Evolutionary conservation across 2,329 filamentous ascomycete genomes (phyloP).

Genomic region (Fusarium nematophilum): DNA sequence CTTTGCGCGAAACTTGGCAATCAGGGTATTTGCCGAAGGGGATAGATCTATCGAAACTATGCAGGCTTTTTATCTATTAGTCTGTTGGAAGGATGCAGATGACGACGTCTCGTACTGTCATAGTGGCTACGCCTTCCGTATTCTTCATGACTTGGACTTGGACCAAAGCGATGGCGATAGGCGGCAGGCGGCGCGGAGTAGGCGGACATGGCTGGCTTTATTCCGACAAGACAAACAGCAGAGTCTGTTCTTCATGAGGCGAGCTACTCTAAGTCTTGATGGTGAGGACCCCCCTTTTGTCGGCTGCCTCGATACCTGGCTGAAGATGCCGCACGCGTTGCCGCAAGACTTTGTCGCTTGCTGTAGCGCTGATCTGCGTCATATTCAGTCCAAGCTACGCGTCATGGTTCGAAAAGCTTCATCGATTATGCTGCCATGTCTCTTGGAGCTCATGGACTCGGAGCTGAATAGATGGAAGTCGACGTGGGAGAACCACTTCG

Average conservation of each 20-base stretch:
- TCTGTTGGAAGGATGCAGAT: slow-evolving; percentile 33
- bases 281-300: slow-evolving; percentile 12
- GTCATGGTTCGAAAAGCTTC: slow-evolving; percentile 11
- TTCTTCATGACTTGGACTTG: slow-evolving; percentile 28
- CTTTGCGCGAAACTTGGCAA: slow-evolving; percentile 21
- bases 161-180: slow-evolving; percentile 13
- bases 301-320: slow-evolving; percentile 14
- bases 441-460: slow-evolving; percentile 21
- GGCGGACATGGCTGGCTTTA: slow-evolving; percentile 20
- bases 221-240: slow-evolving; percentile 33
- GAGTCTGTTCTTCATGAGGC: slow-evolving; percentile 29
- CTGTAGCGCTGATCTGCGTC: slow-evolving; percentile 20
- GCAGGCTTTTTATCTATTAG: slow-evolving; percentile 30
- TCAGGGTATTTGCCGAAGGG: slow-evolving; percentile 18
- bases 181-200: slow-evolving; percentile 1
- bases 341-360: slow-evolving; percentile 18
- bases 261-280: slow-evolving; percentile 1
- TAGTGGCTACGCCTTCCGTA: slow-evolving; percentile 28
- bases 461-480: slow-evolving; percentile 15
- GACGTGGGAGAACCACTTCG: slow-evolving; percentile 8
- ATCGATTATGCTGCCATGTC: slow-evolving; percentile 9
- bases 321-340: slow-evolving; percentile 13
- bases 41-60: slow-evolving; percentile 30
- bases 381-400: slow-evolving; percentile 4
- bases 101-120: slow-evolving; percentile 34